Evolutionary conservation across 768 basidiomycete genomes (phyloP).

Genomic region (Boletus barrowsii): DNA sequence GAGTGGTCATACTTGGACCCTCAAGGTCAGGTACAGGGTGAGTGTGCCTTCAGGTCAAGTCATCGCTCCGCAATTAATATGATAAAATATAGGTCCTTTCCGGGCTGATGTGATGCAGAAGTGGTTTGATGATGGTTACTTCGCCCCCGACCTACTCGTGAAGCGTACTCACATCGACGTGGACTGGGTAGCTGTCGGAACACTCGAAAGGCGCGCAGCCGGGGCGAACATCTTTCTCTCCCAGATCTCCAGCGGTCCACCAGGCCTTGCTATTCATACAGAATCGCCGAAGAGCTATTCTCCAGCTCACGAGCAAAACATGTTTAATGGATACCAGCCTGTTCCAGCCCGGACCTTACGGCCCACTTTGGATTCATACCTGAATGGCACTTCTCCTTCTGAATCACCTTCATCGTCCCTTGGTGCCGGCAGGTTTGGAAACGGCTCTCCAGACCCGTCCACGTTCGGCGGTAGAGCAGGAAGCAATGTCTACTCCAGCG

Average conservation of each 20-base stretch:
- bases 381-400: slow-evolving; percentile 51
- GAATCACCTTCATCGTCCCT: slow-evolving; percentile 76
- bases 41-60: slow-evolving; percentile 5
- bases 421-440: slow-evolving; percentile 58
- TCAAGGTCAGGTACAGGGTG: slow-evolving; percentile 89
- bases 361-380: slow-evolving; percentile 64
- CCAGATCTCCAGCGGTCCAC: slow-evolving; percentile 45
- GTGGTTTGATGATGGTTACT: slow-evolving; percentile 91
- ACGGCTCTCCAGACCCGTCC: slow-evolving; percentile 67
- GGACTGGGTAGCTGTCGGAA: slow-evolving; percentile 65
- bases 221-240: slow-evolving; percentile 64
- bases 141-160: slow-evolving; percentile 77
- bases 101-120: slow-evolving; percentile 88
- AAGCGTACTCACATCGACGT: slow-evolving; percentile 70
- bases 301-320: slow-evolving; percentile 35
- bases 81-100: slow-evolving; percentile 69
- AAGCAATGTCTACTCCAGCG: slow-evolving; percentile 36
- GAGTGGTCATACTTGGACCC: slow-evolving; percentile 95
- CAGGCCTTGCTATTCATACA: slow-evolving; percentile 49
- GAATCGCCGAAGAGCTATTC: slow-evolving; percentile 48
- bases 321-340: slow-evolving; percentile 59
- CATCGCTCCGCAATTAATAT: neutral
- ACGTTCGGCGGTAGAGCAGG: slow-evolving; percentile 48
- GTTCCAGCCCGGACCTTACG: slow-evolving; percentile 59
- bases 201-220: slow-evolving; percentile 49